phyloP scores from a whole-genome alignment of 176 grass and related monocot genomes.

The Rhynchospora tenuis region DNA sequence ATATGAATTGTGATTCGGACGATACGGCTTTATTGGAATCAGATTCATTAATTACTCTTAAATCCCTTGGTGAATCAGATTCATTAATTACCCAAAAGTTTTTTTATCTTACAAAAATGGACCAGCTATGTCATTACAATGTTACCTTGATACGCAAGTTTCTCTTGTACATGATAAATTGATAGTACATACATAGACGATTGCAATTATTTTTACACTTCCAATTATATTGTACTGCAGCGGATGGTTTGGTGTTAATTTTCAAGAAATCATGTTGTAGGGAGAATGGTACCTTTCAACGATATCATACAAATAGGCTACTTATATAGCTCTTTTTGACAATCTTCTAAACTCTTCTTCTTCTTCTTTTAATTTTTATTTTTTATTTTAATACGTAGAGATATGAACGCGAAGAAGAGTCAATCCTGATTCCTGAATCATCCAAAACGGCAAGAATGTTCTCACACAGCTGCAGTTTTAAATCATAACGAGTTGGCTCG shows the following conservation, averaged over 20 bases:
- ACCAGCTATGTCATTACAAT: not conserved
- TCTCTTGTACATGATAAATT: not conserved
- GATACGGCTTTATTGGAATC: no score
- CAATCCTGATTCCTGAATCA: no score
- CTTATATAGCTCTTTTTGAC: not conserved
- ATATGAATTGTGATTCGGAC: no score
- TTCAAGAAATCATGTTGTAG: not conserved
- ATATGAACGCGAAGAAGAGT: no score
- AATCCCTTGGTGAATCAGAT: no score
- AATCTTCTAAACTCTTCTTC: not conserved
- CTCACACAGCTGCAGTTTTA: not conserved
- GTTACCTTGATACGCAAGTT: not conserved
- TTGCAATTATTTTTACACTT: not conserved
- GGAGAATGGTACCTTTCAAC: no score
- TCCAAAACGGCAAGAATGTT: no score
- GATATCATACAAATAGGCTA: not conserved
- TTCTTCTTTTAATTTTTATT: not conserved
- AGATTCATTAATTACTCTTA: no score
- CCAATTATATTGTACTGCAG: not conserved
- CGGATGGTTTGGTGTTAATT: no score
- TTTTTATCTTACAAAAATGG: not conserved
- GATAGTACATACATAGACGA: not conserved
- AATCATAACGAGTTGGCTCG: not conserved
- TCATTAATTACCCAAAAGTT: not conserved
- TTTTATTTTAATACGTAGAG: no score